Base-by-base conservation (phyloP, 257 asterid species). In the Paraleonurus japonicus region DNA sequence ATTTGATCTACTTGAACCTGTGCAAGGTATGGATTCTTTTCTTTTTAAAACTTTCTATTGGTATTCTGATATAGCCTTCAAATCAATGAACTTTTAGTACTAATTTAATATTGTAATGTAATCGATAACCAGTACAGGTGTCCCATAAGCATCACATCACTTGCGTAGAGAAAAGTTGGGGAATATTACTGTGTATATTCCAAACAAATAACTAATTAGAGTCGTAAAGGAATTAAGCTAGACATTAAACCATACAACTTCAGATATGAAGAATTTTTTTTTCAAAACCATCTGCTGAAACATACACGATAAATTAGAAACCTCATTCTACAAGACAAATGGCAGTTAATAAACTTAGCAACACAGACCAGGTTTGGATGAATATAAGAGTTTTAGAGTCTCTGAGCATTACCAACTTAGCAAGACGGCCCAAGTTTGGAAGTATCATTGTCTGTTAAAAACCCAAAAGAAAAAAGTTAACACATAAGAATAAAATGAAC, bases 371-470 rank as follows among this genome's bases (percentile, higher is more conserved):
- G 65, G n/a, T 19, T 59, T 11, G 48, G n/a, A 39, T 23, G 33
- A 69, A 60, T 23, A 22, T 45, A 35, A 76, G 51, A 77, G 62
- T 61, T 59, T 61, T 39, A 76, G 74, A 80, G 80, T 59, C 75
- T 22, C 8, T 63, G 72, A 76, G 68, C 50, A 63, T 82, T 91
- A 94, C 99, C 99, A 94, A 67, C 78, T 94, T 94, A 63, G 98
- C 95, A 53, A 94, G 89, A 72, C 93, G 96, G 71, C 96, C 92
- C 87, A 94, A 78, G 87, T 85, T 94, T 30, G 99, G 98, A 57
- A 94, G 93, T 79, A 91, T 80, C 96, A 89, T 88, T 72, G 96
- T 88, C 99, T 94, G 98, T 75, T 39, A 59, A 69, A 70, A 85
- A 67, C 41, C 72, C 50, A 80, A 65, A 45, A 13, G 12, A 2